Evolutionary conservation across 2,329 filamentous ascomycete genomes (phyloP), one percentile per base, ranked within the genome.

Genomic region (Keithomyces neogunnii): DNA sequence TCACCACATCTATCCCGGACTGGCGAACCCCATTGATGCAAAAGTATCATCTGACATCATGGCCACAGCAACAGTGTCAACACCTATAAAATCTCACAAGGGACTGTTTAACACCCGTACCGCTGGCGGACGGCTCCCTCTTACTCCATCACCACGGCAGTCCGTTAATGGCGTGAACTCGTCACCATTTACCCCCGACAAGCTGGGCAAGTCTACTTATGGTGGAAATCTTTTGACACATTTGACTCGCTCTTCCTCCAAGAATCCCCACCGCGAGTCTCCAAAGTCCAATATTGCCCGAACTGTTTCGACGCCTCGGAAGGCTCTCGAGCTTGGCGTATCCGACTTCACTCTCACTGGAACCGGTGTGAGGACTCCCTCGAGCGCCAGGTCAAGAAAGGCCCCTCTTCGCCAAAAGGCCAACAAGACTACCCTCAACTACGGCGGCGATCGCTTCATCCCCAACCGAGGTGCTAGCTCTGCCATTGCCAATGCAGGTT

Each of bases 231-330:
- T 95, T 53, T 81, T 88, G 57, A 78, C 88, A 54, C 86, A 90
- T 65, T 86, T 96, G 64, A 78, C 86, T 56, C 87, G 86, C 63
- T 84, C 79, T 2, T 72, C 70, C 54, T 78, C 83, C 55, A 86
- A 84, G 73, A 73, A 77, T 40, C 74, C 80, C 40, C 85, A 88
- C 68, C 86, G 88, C 48, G 88, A 93, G 66, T 96, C 92, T 2
- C 90, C 91, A 66, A 97, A 97, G 77, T 96, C 91, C 53, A 97
- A 96, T 77, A 96, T 96, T 68, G 88, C 87, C 59, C 82, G 84
- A 57, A 73, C 74, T 42, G 80, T 82, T 51, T 79, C 84, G 53
- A 91, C 89, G 43, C 91, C 92, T 26, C 87, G 88, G 63, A 89
- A 87, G 68, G 80, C 76, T 45, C 80, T 97, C 39, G 92, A 97